Evolutionary conservation across 2,329 filamentous ascomycete species (phyloP).

Genomic region (Colletotrichum salicis): DNA sequence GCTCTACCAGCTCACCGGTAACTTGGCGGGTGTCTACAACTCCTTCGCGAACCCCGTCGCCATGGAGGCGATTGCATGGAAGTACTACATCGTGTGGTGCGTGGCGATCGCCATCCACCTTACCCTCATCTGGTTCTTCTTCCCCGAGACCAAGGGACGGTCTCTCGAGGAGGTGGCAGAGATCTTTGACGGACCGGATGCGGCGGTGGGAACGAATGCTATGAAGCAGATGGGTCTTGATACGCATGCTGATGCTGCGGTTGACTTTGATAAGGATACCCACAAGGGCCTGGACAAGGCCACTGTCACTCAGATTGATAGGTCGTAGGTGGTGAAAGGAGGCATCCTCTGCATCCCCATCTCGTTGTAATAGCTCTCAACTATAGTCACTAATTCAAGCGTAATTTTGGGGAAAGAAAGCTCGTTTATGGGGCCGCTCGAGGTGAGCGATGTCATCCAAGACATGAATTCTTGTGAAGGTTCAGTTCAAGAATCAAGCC

Average conservation of each 20-base stretch:
- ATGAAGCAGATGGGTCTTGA: background rate
- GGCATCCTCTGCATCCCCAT: background rate
- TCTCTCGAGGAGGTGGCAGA: slow-evolving; percentile 4
- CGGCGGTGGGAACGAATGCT: background rate
- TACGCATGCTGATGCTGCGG: background rate
- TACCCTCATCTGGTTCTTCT: slow-evolving; percentile 48
- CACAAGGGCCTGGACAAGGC: background rate
- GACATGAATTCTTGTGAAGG: background rate
- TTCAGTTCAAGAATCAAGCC: no score
- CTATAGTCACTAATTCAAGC: background rate
- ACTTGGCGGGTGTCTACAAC: slow-evolving; percentile 40
- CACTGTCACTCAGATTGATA: background rate
- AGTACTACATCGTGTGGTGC: slow-evolving; percentile 53
- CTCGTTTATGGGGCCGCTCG: background rate
- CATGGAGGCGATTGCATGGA: slow-evolving; percentile 49
- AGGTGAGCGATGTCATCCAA: background rate
- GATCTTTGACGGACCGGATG: slow-evolving; percentile 8
- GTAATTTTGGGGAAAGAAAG: background rate
- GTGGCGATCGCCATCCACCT: slow-evolving; percentile 43
- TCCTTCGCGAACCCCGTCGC: slow-evolving; percentile 51
- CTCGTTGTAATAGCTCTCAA: background rate
- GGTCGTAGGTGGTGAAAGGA: background rate
- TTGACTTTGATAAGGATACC: background rate
- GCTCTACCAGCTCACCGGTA: slow-evolving; percentile 35
- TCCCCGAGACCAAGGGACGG: slow-evolving; percentile 43